Evolutionary conservation across 1,284 basidiomycete species (phyloP), one percentile per base, ranked within the genome.

Genomic region (Stygiomarasmius scandens): DNA sequence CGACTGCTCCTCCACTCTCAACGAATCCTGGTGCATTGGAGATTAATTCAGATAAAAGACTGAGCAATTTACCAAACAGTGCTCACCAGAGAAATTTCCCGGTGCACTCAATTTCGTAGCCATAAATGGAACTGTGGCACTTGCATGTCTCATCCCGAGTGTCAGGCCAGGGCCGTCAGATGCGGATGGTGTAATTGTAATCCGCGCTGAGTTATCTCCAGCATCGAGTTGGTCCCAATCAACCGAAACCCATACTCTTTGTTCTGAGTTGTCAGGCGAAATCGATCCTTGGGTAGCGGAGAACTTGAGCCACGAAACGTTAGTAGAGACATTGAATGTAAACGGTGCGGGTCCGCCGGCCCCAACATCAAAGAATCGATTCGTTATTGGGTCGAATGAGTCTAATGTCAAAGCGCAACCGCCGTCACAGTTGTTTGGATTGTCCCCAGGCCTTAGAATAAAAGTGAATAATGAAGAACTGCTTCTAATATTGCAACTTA

Each of bases 311-410:
- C 86, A 90, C 0, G 79, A 70, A 6, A 71, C 79, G 59, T 83
- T 85, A 53, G 74, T 66, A 0, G 74, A 72, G 1, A 76, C 80
- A 0, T 77, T 83, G 69, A 82, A 89, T 0, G 76, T 78, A 73
- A 89, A 87, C 0, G 83, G 71, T 1, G 69, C 65, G 0, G 86
- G 84, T 0, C 86, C 87, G 29, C 85, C 86, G 9, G 84, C 78
- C 6, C 81, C 78, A 56, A 90, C 72, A 60, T 88, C 86, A 56
- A 90, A 69, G 71, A 79, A 90, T 8, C 79, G 74, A 59, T 80
- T 77, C 11, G 73, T 69, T 49, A 81, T 74, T 2, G 84, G 78
- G 5, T 79, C 76, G 69, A 81, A 89, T 23, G 77, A 72, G 62
- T 87, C 85, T 41, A 88, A 69, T 3, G 74, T 74, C 38, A 84